Conservation (phyloP, 768 basidiomycete species). For the Phylloporus sp. region DNA sequence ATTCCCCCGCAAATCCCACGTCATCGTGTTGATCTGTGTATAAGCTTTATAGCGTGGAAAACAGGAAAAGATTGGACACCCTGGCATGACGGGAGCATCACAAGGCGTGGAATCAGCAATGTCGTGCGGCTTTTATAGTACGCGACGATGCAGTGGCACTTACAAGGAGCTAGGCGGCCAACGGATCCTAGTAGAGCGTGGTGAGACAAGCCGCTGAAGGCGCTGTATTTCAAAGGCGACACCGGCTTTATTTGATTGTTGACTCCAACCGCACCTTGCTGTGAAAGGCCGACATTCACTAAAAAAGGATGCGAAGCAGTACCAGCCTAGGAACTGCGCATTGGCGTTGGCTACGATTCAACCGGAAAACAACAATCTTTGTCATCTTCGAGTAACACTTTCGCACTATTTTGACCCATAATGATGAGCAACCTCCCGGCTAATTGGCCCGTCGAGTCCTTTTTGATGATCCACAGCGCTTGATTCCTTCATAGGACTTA, state of each 20-base stretch:
- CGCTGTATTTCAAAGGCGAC: constrained; percentile 21
- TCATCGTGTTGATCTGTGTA: constrained; percentile 28
- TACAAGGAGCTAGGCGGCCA: constrained; percentile 17
- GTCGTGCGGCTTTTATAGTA: constrained; percentile 25
- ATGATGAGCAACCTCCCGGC: too few species aligned
- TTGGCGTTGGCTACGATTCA: not conserved
- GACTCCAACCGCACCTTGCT: not conserved
- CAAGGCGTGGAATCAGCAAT: constrained; percentile 2
- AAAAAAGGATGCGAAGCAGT: constrained; percentile 6
- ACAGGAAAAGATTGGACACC: constrained; percentile 28
- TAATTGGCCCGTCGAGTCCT: too few species aligned
- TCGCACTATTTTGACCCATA: too few species aligned
- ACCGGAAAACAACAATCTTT: too few species aligned
- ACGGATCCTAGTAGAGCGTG: constrained; percentile 26
- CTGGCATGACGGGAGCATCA: constrained; percentile 23
- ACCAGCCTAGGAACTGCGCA: not conserved
- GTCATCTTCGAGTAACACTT: too few species aligned
- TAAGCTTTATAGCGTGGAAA: constrained; percentile 34
- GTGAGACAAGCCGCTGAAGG: constrained; percentile 12
- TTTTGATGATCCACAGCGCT: not conserved
- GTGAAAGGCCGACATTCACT: constrained; percentile 11
- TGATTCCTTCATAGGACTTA: too few species aligned
- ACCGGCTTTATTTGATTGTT: constrained; percentile 28
- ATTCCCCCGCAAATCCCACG: constrained; percentile 27
- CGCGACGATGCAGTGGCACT: constrained; percentile 6